Evolutionary conservation across 148 eudicot genomes (phyloP).

Genomic region (Silene conica): DNA sequence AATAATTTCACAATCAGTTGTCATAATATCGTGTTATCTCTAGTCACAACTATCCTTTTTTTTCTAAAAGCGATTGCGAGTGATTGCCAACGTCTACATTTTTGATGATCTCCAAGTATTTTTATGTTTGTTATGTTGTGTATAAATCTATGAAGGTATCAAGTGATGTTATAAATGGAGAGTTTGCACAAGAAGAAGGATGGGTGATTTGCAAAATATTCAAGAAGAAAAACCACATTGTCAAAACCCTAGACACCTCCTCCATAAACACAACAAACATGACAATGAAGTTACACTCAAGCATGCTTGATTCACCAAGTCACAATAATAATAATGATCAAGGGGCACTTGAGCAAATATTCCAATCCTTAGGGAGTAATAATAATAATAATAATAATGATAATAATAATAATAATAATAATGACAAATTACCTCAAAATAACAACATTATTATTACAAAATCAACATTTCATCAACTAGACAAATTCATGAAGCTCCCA

Average conservation of each 20-base stretch:
- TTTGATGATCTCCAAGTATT: too few species aligned
- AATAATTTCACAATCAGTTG: too few species aligned
- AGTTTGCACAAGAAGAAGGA: slow-evolving; percentile 40
- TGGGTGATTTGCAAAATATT: slow-evolving; percentile 59
- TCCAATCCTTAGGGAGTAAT: slow-evolving; percentile 21
- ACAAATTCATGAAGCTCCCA: slow-evolving; percentile 28
- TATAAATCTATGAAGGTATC: background rate
- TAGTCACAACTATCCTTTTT: too few species aligned
- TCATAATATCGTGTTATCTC: too few species aligned
- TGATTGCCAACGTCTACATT: too few species aligned
- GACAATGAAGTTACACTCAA: slow-evolving; percentile 21
- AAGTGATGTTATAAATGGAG: slow-evolving; percentile 26
- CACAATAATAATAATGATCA: slow-evolving; percentile 21
- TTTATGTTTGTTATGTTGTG: background rate
- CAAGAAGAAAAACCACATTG: slow-evolving; percentile 40
- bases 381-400: too few species aligned
- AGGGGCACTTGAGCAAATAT: slow-evolving; percentile 38
- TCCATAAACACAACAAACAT: slow-evolving; percentile 18
- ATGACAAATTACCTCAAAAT: slow-evolving; percentile 1
- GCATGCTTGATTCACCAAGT: slow-evolving; percentile 27
- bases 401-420: too few species aligned
- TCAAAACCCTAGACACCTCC: slow-evolving; percentile 22
- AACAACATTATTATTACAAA: slow-evolving; percentile 4
- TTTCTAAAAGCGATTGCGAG: too few species aligned
- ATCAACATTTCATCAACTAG: background rate